These are phyloP conservation scores for Periconia sp. DNA, from an alignment of 2,329 filamentous ascomycete species.

Conservation along the genomic window DNA sequence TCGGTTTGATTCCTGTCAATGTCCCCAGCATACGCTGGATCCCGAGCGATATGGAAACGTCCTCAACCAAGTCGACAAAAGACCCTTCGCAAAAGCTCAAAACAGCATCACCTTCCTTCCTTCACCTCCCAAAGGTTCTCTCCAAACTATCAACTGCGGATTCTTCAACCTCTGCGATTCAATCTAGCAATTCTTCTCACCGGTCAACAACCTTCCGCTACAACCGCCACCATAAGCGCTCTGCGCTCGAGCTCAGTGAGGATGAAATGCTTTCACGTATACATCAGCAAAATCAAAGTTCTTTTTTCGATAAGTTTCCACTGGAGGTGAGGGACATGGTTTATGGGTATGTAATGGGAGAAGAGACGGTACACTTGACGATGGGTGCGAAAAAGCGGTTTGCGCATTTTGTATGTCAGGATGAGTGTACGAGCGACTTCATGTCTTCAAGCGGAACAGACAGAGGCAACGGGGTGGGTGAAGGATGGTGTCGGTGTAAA, in stretches of 20 bases:
- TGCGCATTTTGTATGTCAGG: slow-evolving; percentile 36
- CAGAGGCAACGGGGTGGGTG: slow-evolving; percentile 4
- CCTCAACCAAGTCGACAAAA: neutral
- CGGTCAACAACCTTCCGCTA: neutral
- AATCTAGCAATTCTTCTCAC: neutral
- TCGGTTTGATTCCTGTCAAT: neutral
- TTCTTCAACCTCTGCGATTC: neutral
- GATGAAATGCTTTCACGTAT: slow-evolving; percentile 29
- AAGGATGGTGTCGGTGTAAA: slow-evolving; percentile 27
- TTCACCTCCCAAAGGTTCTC: neutral
- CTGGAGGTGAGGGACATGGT: slow-evolving; percentile 34
- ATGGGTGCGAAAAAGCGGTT: slow-evolving; percentile 31
- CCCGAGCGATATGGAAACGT: slow-evolving; percentile 23
- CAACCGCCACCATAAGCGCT: slow-evolving; percentile 1
- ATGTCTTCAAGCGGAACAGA: neutral
- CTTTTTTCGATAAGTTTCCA: slow-evolving; percentile 35
- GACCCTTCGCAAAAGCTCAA: neutral
- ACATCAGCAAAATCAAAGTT: slow-evolving; percentile 27
- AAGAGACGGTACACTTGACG: slow-evolving; percentile 33
- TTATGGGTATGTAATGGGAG: slow-evolving; percentile 33
- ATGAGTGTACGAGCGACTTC: slow-evolving; percentile 5
- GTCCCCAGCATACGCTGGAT: slow-evolving; percentile 30
- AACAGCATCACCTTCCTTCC: neutral
- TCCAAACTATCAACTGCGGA: slow-evolving; percentile 6
- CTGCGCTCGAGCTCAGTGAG: slow-evolving; percentile 23